Base-by-base conservation (phyloP, 176 grass and related monocot genomes). In the Secale cereale region DNA sequence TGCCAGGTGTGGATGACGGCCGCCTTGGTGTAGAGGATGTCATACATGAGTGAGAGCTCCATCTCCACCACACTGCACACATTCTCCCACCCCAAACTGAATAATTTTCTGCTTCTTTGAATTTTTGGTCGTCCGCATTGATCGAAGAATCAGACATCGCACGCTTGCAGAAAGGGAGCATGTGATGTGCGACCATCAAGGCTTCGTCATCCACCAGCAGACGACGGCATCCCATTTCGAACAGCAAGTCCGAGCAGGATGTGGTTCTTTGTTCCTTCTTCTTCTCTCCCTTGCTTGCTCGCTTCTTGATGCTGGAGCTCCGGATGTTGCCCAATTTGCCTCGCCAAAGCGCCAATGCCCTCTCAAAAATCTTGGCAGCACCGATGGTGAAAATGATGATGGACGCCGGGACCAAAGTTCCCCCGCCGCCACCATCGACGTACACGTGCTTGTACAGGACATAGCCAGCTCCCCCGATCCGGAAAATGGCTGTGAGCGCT, bases 1-100 rank as follows among this genome's bases (percentile, higher is more conserved):
- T 6, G 1, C 26, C 70, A 13, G 4, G 36, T 79, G 66, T 89
- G 59, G 27, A 87, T 20, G 1, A 82, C 32, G 4, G 41, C 12
- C 0, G 83, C 63, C 70, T 92, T 91, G 59, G 90, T 91, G 78
- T 91, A 84, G 3, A 91, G 86, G 10, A 91, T 67, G 15, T 86
- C 84, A 25, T 86, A 86, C 23, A 76, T n/a, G 9, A 90, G 75
- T 6, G 80, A 81, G 6, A 90, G 65, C 12, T 37, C 36, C 36
- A 37, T 90, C 46, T 86, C 72, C n/a, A 45, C 36, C 19, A 40
- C 39, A 25, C 19, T 36, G 65, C 27, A 46, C 26, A 80, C 29
- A 22, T 2, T 3, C 78, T 46, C 2, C 73, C 46, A 54, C 11
- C 9, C 1, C 0, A 7, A 2, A 6, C 13, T 27, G 14, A 37